Conservation (phyloP, 2,329 filamentous ascomycete genomes). For the Colletotrichum tanaceti region DNA sequence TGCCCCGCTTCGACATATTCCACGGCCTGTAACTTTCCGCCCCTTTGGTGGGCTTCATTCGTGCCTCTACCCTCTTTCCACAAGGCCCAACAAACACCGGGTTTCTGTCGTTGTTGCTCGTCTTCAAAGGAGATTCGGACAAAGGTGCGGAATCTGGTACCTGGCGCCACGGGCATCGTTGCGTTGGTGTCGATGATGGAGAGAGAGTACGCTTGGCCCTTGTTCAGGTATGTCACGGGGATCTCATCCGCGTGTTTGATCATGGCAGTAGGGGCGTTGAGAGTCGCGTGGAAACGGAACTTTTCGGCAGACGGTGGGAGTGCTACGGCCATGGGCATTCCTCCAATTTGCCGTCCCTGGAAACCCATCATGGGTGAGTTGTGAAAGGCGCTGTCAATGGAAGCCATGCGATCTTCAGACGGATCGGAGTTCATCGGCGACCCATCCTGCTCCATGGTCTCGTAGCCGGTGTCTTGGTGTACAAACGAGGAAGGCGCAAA, state of each 20-base stretch:
- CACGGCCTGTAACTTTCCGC: constrained; percentile 91
- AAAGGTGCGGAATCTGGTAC: constrained; percentile 85
- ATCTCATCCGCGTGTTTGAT: constrained; percentile 90
- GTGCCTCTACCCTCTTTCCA: constrained; percentile 98
- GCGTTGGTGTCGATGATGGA: constrained; percentile 83
- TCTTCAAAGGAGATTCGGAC: constrained; percentile 98
- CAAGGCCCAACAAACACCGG: constrained; percentile 83
- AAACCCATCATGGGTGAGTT: constrained; percentile 70
- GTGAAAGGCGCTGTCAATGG: constrained; percentile 71
- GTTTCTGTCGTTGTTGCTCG: constrained; percentile 88
- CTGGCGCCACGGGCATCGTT: constrained; percentile 66
- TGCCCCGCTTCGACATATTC: constrained; percentile 84
- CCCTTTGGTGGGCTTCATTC: constrained; percentile 93
- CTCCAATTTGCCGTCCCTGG: constrained; percentile 62
- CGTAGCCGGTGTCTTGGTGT: constrained; percentile 83
- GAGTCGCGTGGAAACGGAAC: constrained; percentile 89
- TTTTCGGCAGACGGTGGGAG: constrained; percentile 71
- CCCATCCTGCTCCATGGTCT: constrained; percentile 80
- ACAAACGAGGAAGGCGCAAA: constrained; percentile 85
- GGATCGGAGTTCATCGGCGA: constrained; percentile 72
- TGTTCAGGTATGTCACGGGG: constrained; percentile 97
- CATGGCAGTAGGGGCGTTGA: constrained; percentile 97
- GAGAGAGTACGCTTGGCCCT: constrained; percentile 92
- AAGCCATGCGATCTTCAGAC: constrained; percentile 62
- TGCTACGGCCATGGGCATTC: constrained; percentile 57